phyloP scores from a whole-genome alignment of 805 yeast species.

The Kuraishia hungarica region DNA sequence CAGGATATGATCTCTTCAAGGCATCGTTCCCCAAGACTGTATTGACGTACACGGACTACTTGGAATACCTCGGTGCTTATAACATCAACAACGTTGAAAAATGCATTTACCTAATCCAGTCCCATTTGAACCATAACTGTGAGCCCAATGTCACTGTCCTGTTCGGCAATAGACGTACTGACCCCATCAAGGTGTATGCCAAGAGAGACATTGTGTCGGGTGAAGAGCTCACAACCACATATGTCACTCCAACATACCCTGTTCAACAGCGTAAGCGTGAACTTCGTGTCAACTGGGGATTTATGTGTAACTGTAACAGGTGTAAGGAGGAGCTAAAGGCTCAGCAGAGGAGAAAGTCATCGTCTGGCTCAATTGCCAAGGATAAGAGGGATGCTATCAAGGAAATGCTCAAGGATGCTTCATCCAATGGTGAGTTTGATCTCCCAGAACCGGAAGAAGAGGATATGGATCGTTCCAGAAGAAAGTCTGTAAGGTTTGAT shows the following conservation, averaged over 20 bases:
- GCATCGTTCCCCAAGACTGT: constrained; percentile 31
- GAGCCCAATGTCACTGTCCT: constrained; percentile 58
- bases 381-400: constrained; percentile 29
- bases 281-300: constrained; percentile 73
- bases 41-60: constrained; percentile 42
- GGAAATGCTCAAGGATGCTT: constrained; percentile 31
- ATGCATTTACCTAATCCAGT: constrained; percentile 49
- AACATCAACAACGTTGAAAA: constrained; percentile 68
- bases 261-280: constrained; percentile 56
- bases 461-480: constrained; percentile 29
- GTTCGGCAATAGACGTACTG: constrained; percentile 29
- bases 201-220: constrained; percentile 46
- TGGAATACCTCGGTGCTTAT: constrained; percentile 60
- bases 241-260: constrained; percentile 59
- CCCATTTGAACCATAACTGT: constrained; percentile 74
- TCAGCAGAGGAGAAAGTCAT: constrained; percentile 37
- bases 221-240: constrained; percentile 63
- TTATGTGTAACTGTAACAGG: constrained; percentile 56
- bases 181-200: constrained; percentile 56
- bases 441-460: constrained; percentile 32
- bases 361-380: neutral
- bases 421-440: constrained; percentile 30
- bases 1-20: constrained; percentile 43
- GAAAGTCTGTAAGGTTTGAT: constrained; percentile 61
- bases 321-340: constrained; percentile 48